Conservation (phyloP, 208 protist genomes). For the Trypanosoma lewisi region DNA sequence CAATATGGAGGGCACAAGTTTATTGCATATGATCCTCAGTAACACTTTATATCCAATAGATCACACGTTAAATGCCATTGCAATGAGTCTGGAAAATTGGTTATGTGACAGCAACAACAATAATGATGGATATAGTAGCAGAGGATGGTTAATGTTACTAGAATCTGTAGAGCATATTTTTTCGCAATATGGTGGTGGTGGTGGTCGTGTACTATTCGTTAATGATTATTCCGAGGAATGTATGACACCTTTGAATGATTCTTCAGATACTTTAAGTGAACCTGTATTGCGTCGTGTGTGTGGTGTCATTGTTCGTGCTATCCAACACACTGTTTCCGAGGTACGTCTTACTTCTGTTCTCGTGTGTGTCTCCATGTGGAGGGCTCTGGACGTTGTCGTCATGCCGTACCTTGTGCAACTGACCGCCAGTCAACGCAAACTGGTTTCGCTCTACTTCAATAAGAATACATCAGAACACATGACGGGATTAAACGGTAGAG, state of each 20-base stretch:
- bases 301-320: conserved; percentile 26
- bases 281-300: conserved; percentile 39
- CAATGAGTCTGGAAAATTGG: conserved; percentile 53
- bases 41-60: conserved; percentile 27
- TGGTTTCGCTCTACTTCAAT: conserved; percentile 54
- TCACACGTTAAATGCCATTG: conserved; percentile 41
- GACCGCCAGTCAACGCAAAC: conserved; percentile 41
- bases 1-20: conserved; percentile 40
- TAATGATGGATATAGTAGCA: conserved; percentile 27
- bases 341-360: conserved; percentile 39
- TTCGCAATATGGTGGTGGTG: conserved; percentile 20
- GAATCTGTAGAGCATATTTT: conserved; percentile 43
- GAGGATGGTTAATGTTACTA: conserved; percentile 60
- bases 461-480: conserved; percentile 15
- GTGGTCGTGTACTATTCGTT: conserved; percentile 7
- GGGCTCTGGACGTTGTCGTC: conserved; percentile 30
- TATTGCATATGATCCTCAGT: conserved; percentile 32
- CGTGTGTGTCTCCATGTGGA: conserved; percentile 32
- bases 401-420: conserved; percentile 48
- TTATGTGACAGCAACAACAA: too few species aligned
- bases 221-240: background rate
- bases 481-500: background rate
- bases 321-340: conserved; percentile 39
- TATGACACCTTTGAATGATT: background rate
- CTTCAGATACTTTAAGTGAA: conserved; percentile 25